These are phyloP conservation scores for Porphyrellus cyaneotinctus DNA, from an alignment of 768 basidiomycete genomes.

Conservation along the genomic window DNA sequence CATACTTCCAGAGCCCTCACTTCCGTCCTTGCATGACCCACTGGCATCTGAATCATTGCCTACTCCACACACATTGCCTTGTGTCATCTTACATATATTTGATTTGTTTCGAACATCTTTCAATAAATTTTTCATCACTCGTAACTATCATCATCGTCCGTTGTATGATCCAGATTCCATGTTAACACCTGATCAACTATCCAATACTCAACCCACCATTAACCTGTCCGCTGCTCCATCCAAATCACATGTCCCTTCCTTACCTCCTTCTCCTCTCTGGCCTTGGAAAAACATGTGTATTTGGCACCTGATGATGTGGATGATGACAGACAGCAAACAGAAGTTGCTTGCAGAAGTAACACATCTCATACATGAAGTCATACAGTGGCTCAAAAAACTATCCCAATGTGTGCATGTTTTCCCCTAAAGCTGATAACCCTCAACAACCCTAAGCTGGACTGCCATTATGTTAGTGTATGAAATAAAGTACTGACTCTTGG, in stretches of 20 bases:
- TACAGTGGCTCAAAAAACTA: neutral
- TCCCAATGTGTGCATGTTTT: too few species aligned
- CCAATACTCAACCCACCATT: neutral
- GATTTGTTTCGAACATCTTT: too few species aligned
- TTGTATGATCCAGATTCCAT: neutral
- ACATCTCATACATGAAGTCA: neutral
- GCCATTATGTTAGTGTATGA: too few species aligned
- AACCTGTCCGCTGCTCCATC: neutral
- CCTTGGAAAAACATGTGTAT: neutral
- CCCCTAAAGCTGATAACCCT: too few species aligned
- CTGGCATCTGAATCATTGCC: too few species aligned
- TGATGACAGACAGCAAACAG: neutral
- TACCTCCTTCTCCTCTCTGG: neutral
- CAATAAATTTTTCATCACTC: too few species aligned
- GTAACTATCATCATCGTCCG: neutral
- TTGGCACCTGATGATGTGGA: neutral
- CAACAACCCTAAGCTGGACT: too few species aligned
- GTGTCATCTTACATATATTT: too few species aligned
- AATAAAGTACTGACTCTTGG: too few species aligned
- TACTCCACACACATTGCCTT: too few species aligned
- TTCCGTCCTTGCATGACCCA: too few species aligned
- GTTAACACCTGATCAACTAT: neutral
- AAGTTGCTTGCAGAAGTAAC: neutral
- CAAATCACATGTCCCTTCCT: neutral
- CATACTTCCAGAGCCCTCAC: too few species aligned